phyloP scores from a whole-genome alignment of 345 rosid genomes.

The Angophora floribunda region DNA sequence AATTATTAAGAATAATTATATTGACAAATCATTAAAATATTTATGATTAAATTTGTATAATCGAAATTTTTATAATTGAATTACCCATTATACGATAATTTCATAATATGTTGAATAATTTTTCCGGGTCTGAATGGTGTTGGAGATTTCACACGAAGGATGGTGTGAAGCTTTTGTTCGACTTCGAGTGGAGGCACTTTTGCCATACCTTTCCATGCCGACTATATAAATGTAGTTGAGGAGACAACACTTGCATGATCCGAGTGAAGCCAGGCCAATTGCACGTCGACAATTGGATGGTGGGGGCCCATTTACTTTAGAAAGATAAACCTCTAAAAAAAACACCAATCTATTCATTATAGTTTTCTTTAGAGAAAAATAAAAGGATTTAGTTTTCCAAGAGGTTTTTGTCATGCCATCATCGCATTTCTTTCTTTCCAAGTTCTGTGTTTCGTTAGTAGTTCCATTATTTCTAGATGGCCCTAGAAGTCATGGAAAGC shows the following conservation, averaged over 20 bases:
- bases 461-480: not conserved
- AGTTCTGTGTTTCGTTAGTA: not conserved
- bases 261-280: not conserved
- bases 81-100: fast-evolving
- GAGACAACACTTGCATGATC: not conserved
- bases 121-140: not conserved
- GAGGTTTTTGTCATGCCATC: not conserved
- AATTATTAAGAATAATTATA: too few species aligned
- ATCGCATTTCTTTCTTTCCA: not conserved
- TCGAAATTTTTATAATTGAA: too few species aligned
- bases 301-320: not conserved
- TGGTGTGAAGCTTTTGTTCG: not conserved
- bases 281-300: not conserved
- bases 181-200: not conserved
- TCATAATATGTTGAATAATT: too few species aligned
- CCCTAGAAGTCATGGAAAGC: not conserved
- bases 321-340: not conserved
- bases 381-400: not conserved
- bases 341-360: not conserved
- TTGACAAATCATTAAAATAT: too few species aligned
- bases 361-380: not conserved
- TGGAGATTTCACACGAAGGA: not conserved
- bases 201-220: not conserved
- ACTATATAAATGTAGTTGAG: too few species aligned
- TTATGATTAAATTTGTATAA: too few species aligned